A percentile compares a stretch with the other conserved stretches of the same genome.
Conservation (phyloP, 2,329 filamentous ascomycete species). For the Fusarium tanahbumbuense region DNA sequence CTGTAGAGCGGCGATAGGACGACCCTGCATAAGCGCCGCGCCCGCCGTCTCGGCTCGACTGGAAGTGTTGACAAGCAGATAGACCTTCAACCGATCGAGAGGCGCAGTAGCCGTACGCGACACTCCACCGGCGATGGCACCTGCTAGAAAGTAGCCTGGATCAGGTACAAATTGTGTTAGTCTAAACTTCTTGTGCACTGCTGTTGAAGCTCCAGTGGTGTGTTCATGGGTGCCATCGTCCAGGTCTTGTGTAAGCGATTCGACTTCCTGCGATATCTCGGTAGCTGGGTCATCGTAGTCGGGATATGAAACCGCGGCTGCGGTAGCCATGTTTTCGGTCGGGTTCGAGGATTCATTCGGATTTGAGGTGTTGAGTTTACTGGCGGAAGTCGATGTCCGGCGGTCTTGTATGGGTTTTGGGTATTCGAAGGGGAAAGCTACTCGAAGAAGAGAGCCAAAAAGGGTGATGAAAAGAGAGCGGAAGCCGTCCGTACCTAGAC, state of each 20-base stretch:
- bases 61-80: conserved; percentile 89
- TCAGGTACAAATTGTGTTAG: conserved; percentile 79
- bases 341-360: conserved; percentile 31
- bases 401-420: conserved; percentile 47
- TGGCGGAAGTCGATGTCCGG: conserved; percentile 34
- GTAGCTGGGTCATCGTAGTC: conserved; percentile 42
- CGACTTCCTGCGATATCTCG: conserved; percentile 41
- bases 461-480: conserved; percentile 73
- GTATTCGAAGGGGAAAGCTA: conserved; percentile 64
- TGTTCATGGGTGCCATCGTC: conserved; percentile 54
- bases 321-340: conserved; percentile 37
- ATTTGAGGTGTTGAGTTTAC: conserved; percentile 8
- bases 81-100: conserved; percentile 96
- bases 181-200: conserved; percentile 59
- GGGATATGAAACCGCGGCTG: conserved; percentile 32
- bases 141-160: conserved; percentile 98
- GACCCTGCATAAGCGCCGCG: conserved; percentile 76
- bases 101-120: conserved; percentile 96
- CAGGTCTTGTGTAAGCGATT: conserved; percentile 41
- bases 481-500: conserved; percentile 84
- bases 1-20: conserved; percentile 71
- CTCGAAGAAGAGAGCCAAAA: conserved; percentile 79
- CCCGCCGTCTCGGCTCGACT: conserved; percentile 64
- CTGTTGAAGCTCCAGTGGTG: conserved; percentile 50
- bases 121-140: conserved; percentile 92